Evolutionary conservation across 768 basidiomycete genomes (phyloP).

Genomic region (Russula ochroleuca): DNA sequence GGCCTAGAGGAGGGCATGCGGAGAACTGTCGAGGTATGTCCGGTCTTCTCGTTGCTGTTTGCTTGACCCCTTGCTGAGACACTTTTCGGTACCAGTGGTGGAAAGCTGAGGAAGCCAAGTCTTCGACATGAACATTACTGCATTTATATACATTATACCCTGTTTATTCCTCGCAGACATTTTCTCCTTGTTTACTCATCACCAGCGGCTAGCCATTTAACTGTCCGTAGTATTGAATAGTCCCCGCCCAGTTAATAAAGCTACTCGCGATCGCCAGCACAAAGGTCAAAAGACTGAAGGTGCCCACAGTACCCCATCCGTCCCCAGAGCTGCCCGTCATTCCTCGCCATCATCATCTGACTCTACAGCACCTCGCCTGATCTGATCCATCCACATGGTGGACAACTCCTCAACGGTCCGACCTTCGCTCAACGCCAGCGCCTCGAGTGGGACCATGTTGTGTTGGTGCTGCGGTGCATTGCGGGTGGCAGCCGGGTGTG

Average conservation of each 20-base stretch:
- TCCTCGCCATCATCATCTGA: conserved; percentile 14
- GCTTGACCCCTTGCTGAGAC: background rate
- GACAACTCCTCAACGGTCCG: conserved; percentile 70
- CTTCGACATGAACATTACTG: conserved; percentile 11
- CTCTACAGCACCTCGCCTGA: conserved; percentile 35
- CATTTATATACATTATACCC: conserved; percentile 2
- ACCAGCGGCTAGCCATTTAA: background rate
- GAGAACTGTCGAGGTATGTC: conserved; percentile 66
- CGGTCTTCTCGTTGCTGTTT: background rate
- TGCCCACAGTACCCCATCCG: background rate
- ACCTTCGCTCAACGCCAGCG: conserved; percentile 73
- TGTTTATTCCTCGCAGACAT: background rate
- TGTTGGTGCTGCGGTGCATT: conserved; percentile 75
- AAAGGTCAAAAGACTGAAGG: background rate
- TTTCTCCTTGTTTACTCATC: background rate
- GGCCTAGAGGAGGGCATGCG: conserved; percentile 85
- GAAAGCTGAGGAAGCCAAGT: conserved; percentile 26
- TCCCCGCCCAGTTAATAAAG: background rate
- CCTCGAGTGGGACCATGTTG: conserved; percentile 91
- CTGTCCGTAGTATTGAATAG: background rate
- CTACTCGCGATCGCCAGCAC: background rate
- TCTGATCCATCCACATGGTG: conserved; percentile 54
- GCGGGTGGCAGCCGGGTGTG: conserved; percentile 62
- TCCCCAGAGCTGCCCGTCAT: background rate
- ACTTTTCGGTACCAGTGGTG: conserved; percentile 21